Evolutionary conservation across 768 basidiomycete species (phyloP), one percentile per base, ranked within the genome.

Genomic region (Solioccasus polychromus): DNA sequence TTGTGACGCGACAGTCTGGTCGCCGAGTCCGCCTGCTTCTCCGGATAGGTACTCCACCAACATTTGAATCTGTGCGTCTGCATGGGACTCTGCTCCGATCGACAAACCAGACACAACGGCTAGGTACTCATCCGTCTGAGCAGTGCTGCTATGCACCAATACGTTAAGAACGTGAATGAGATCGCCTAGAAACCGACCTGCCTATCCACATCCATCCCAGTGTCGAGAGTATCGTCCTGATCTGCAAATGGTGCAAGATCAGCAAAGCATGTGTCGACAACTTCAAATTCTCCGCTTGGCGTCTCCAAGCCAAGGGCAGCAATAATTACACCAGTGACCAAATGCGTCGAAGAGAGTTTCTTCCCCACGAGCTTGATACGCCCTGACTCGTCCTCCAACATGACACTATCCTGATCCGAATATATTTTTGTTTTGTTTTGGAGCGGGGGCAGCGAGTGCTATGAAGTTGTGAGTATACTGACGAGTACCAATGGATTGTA

Each of bases 361-460:
- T 83, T 78, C 5, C 96, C 96, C 1, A 94, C 88, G 14, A 99
- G 79, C 36, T 78, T 77, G 31, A 99, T 87, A 25, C 96, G 81
- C 1, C 96, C 96, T 2, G 88, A 91, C 68, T 98, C 96, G 62
- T 99, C 96, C 68, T 99, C 96, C 0, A 99, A 74, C 82, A 91
- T 91, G 23, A 94, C 68, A 47, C 70, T 78, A 59, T 99, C 96
- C 31, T 83, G 79, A 0, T 71, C 66, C 1, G 92, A 94, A 58
- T 75, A 79, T 59, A 87, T 84, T 64, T 94, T 95, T 5, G 70
- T 59, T 39, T 73, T 72, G 3, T 80, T 87, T 5, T 92, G 85
- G 0, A 91, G 93, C 0, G 90, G 82, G 8, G 89, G 86, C 52
- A 96, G 82, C 39, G 92, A 90, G 66, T 90, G 88, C 95, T 97